A percentile compares a stretch with the other conserved stretches of the same genome.
Evolutionary conservation across 116 monocot species (phyloP).

Genomic region (Dioscorea cayenensis): DNA sequence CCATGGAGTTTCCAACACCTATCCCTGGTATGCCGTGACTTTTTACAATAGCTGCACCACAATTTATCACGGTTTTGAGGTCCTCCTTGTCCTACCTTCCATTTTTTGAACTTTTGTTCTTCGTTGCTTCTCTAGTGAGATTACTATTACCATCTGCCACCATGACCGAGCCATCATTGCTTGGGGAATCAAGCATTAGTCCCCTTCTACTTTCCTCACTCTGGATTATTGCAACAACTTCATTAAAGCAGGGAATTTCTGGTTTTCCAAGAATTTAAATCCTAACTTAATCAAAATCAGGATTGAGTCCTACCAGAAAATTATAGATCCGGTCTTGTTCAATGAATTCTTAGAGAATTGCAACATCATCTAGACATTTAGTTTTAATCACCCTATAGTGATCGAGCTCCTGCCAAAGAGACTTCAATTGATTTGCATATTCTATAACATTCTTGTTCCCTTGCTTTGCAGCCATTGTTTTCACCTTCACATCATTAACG

Average conservation of each 20-base stretch:
- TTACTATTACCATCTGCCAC: background rate
- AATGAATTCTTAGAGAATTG: background rate
- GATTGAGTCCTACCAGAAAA: background rate
- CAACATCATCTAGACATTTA: background rate
- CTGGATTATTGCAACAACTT: background rate
- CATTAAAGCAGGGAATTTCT: background rate
- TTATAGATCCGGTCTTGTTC: background rate
- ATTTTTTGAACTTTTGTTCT: background rate
- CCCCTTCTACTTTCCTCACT: background rate
- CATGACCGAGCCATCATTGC: background rate
- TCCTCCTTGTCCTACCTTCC: background rate
- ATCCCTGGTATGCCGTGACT: too few relatives aligned
- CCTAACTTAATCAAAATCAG: background rate
- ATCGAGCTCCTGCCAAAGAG: too few relatives aligned
- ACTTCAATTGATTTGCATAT: too few relatives aligned
- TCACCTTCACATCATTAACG: background rate
- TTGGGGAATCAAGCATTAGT: background rate
- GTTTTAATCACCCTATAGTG: background rate
- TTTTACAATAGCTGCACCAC: background rate
- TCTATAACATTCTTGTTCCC: background rate
- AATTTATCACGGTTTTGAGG: background rate
- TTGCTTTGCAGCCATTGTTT: background rate
- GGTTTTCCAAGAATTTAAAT: background rate
- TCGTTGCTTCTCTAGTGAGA: background rate
- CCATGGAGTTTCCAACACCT: too few relatives aligned